phyloP scores from a whole-genome alignment of 805 yeast species.

The Cyberlindnera mrakii region DNA sequence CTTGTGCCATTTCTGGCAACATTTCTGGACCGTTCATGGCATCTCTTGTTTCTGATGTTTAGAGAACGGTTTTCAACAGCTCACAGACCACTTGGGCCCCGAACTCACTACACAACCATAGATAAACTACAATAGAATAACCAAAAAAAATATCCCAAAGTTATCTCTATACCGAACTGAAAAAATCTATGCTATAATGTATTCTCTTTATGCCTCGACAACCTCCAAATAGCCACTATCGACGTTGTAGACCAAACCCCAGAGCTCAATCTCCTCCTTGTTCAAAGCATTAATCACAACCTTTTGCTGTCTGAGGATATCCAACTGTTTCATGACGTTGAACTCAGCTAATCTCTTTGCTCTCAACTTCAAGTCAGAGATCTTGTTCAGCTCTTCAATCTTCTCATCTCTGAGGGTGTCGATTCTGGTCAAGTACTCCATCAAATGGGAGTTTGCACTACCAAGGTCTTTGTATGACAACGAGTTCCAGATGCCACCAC shows the following conservation, averaged over 20 bases:
- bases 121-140: too few species aligned
- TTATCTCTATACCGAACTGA: too few species aligned
- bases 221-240: slow-evolving; percentile 58
- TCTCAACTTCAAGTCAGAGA: slow-evolving; percentile 45
- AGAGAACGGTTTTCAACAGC: too few species aligned
- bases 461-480: slow-evolving; percentile 59
- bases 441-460: slow-evolving; percentile 37
- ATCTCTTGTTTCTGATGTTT: too few species aligned
- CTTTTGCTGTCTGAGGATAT: slow-evolving; percentile 47
- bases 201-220: slow-evolving; percentile 25
- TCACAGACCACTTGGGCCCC: too few species aligned
- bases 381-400: slow-evolving; percentile 39
- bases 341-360: slow-evolving; percentile 66
- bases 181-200: too few species aligned
- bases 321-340: slow-evolving; percentile 69
- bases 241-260: slow-evolving; percentile 83
- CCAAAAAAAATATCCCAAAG: too few species aligned
- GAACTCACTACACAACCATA: too few species aligned
- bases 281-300: slow-evolving; percentile 62
- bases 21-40: too few species aligned
- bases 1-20: too few species aligned
- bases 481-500: slow-evolving; percentile 89
- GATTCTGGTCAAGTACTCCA: slow-evolving; percentile 51
- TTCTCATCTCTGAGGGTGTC: slow-evolving; percentile 63
- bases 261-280: slow-evolving; percentile 61